Base-by-base conservation (phyloP, 164 flowering plant genomes). In the Vitis rotundifolia region DNA sequence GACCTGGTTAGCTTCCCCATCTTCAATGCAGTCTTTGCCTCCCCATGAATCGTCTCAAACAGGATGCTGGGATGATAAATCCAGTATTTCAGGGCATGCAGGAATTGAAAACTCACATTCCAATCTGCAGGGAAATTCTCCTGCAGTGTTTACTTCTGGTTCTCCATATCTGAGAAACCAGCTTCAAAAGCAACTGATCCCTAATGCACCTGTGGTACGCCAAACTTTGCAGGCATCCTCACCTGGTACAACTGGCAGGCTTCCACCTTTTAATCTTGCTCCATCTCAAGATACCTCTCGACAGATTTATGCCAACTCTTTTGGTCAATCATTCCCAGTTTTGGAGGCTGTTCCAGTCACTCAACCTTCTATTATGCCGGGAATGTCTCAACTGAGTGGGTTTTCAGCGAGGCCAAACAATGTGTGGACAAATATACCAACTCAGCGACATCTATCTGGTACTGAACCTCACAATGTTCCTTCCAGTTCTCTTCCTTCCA, bases 101-200 rank as follows among this genome's bases (percentile, higher is more conserved):
- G 53, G 62, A 28, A 57, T 67, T 26, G 44, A 8, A 56, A 53
- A 12, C 22, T 19, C 59, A 31, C 63, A 63, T 58, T 61, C 66
- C 14, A 54, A 53, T 70, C 49, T 64, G 77, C 80, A 71, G 66
- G 79, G 59, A 53, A 76, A 63, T 49, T 58, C 71, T 56, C 47
- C 55, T 68, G 63, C 62, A 19, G 59, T 70, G 9, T 47, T 64
- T 54, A 5, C 71, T 49, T 56, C 76, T 19, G 49, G 54, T 63
- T 65, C 64, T 71, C 37, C 71, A 49, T 16, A 50, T 66, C 3
- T 26, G 11, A 70, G 67, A 47, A 75, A 58, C 71, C 77, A 76
- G 69, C 62, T 73, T 65, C 78, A 74, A 9, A 66, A 53, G 64
- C 82, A 71, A 51, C 58, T 29, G 14, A 55, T 48, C 19, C 8